Conservation (phyloP, 257 asterid genomes). For the Haberlea rhodopensis region DNA sequence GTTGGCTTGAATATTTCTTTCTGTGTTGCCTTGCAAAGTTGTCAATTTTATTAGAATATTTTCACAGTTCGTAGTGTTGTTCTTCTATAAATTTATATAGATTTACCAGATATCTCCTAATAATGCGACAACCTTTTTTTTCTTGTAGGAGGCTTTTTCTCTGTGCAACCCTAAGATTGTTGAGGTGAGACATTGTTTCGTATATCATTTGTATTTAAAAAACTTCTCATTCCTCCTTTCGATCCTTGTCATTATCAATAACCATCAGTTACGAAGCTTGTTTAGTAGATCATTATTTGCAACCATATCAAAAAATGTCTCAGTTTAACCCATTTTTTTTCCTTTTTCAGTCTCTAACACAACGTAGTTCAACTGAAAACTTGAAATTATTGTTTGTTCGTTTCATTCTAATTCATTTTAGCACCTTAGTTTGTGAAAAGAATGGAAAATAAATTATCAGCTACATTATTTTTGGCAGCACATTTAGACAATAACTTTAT, state of each 20-base stretch:
- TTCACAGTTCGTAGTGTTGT: not conserved
- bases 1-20: conserved; percentile 1
- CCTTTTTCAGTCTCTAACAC: not conserved
- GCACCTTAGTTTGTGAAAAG: conserved; percentile 2
- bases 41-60: not conserved
- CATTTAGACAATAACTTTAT: conserved; percentile 17
- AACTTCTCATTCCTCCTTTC: not conserved
- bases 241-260: conserved; percentile 4
- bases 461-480: not conserved
- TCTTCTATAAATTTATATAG: not conserved
- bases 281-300: not conserved
- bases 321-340: conserved; percentile 8
- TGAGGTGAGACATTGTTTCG: conserved; percentile 50
- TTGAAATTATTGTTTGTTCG: not conserved
- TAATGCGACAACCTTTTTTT: conserved; percentile 23
- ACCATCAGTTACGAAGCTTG: not conserved
- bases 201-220: conserved; percentile 7
- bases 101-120: not conserved
- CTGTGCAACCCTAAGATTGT: conserved; percentile 69
- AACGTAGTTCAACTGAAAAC: conserved; percentile 1
- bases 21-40: conserved; percentile 9
- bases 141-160: conserved; percentile 87
- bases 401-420: not conserved
- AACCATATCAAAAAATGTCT: not conserved
- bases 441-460: not conserved